Evolutionary conservation across 2,329 filamentous ascomycete species (phyloP), one percentile per base, ranked within the genome.

Genomic region (Diaporthe nobilis): DNA sequence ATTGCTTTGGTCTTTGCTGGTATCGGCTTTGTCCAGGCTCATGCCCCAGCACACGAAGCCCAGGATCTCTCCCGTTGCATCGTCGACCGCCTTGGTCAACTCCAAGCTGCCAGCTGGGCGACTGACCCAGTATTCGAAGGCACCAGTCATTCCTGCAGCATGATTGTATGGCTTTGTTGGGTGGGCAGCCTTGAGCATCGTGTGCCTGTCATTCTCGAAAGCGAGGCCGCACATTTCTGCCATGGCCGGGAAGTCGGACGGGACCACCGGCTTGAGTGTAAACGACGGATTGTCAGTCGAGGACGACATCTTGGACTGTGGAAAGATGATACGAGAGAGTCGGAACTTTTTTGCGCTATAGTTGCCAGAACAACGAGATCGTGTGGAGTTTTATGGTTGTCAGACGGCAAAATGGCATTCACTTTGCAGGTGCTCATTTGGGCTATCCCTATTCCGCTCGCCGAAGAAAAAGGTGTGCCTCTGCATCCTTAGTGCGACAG

Each of bases 41-140:
- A 82, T 80, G 12, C 79, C 81, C 84, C 84, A 86, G 39, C 81
- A 81, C 10, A 79, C 79, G 80, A 81, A 85, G 6, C 84, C 85
- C 20, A 83, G 70, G 39, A 83, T 78, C 4, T 78, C 74, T 1
- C 81, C 82, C 1, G 79, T 80, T 3, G 68, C 73, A n/a, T 80
- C 61, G 71, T 84, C 80, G 13, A 82, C 80, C 7, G 82, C 84
- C 77, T 84, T 85, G 60, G 84, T 77, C 15, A 83, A 61, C 28
- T 81, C 80, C 15, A 81, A 76, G 31, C 81, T 78, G 49, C 34
- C 51, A 2, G 51, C 22, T 25, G 76, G 74, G 8, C 76, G 77
- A 37, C 74, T 75, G 17, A 83, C 75, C 77, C 79, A 80, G 31
- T 75, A 67, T 20, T 61, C 57, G 57, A 82, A 75, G 22, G 75